These are phyloP conservation scores for Alternaria atra DNA, from an alignment of 2,329 filamentous ascomycete species.

Conservation along the genomic window DNA sequence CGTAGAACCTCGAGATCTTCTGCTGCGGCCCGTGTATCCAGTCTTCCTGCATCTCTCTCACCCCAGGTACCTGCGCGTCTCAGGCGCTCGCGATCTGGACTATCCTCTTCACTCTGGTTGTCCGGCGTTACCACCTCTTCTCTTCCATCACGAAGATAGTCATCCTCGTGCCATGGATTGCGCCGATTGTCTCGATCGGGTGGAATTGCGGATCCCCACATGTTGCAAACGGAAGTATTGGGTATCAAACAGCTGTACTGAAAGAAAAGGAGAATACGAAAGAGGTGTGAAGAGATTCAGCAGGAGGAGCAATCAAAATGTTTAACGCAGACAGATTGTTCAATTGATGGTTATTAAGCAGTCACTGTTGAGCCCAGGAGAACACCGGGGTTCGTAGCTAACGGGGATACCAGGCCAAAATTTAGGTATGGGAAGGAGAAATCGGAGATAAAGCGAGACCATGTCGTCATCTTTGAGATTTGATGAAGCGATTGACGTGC, in stretches of 20 bases:
- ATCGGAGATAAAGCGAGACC: slow-evolving; percentile 24
- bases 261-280: background rate
- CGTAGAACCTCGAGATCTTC: slow-evolving; percentile 68
- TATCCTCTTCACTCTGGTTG: slow-evolving; percentile 26
- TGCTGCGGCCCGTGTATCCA: slow-evolving; percentile 63
- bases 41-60: slow-evolving; percentile 65
- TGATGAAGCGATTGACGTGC: slow-evolving; percentile 14
- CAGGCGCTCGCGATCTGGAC: slow-evolving; percentile 39
- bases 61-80: slow-evolving; percentile 65
- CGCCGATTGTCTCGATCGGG: slow-evolving; percentile 34
- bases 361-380: background rate
- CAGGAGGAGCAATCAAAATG: background rate
- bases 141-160: slow-evolving; percentile 28
- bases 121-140: slow-evolving; percentile 24
- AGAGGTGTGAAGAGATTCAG: background rate
- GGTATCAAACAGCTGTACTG: slow-evolving; percentile 2
- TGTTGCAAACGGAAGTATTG: slow-evolving; percentile 17
- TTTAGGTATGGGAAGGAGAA: slow-evolving; percentile 12
- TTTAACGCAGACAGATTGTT: background rate
- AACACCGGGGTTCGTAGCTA: background rate
- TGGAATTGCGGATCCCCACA: slow-evolving; percentile 34
- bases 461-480: slow-evolving; percentile 26
- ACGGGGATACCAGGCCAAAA: slow-evolving; percentile 10
- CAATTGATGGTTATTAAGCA: background rate
- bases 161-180: slow-evolving; percentile 49